Evolutionary conservation across 1,284 basidiomycete species (phyloP), one percentile per base, ranked within the genome.

Genomic region (Phaffia rhodozyma): DNA sequence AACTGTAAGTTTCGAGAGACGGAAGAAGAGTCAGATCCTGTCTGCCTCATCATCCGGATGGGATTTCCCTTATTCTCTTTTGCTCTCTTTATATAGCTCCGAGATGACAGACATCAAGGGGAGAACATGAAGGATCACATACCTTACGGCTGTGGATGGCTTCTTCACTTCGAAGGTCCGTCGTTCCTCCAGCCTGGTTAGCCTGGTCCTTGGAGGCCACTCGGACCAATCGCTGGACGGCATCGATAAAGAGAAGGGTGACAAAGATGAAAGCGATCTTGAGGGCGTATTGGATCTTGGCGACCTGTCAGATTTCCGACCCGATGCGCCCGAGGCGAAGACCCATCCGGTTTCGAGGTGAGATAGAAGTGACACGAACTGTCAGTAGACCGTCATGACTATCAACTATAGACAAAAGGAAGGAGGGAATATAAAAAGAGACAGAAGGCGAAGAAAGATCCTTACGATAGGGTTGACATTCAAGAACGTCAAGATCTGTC

Each of bases 211-310:
- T 75, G 69, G 76, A 74, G 21, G 86, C 85, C 49, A 94, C 85
- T 65, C 89, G 84, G 79, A 87, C 84, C 89, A 96, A 93, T 68
- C 92, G 83, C 76, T 97, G 92, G 52, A 94, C 79, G 30, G 93
- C 91, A 70, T 97, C 92, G 53, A 79, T 73, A 69, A 80, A 79
- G 23, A 77, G 68, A 2, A 97, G 83, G 1, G 79, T 88, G 0
- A 96, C 85, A 71, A 94, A 96, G 68, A 90, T 92, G 70, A 23
- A 61, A 18, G 60, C 94, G 80, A 96, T 96, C 6, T 89, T 89
- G 69, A 97, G 75, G 16, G 69, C 76, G 70, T 81, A 81, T 68
- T 80, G 78, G 57, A 80, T 71, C 71, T 80, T 79, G 66, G 78
- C 79, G 60, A 78, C 71, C 73, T 72, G 70, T 61, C 52, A 13